Base-by-base conservation (phyloP, 2,329 filamentous ascomycete species). In the Fusarium pseudoanthophilum region DNA sequence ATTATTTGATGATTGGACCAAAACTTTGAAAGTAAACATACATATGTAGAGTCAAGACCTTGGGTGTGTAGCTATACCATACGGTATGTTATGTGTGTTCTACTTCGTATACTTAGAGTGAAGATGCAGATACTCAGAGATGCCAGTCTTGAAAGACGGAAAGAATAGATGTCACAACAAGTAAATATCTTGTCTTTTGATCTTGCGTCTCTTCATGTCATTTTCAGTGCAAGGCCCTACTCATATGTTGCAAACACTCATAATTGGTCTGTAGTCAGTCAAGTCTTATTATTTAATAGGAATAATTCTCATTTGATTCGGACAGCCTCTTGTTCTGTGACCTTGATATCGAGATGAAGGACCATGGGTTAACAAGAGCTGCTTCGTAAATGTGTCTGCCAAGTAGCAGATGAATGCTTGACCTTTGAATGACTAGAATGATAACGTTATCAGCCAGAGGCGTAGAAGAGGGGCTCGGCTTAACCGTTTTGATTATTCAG, bases 401-500 rank as follows among this genome's bases (percentile, higher is more conserved):
- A 37, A 16, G 10, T 21, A 9, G 18, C 9, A 37, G 36, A 37
- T 45, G 21, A 62, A 60, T 46, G 14, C 26, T 48, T 14, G 16
- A n/a, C 24, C 30, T 26, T 28, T 5, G n/a, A 39, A n/a, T 15
- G 24, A 59, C 59, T 59, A 66, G n/a, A 39, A n/a, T 15, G 24
- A 59, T 66, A 66, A 66, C 64, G 61, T 51, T 67, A 66, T 66
- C 32, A 20, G 20, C 18, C 30, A 39, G 18, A 40, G 39, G 18
- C 13, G 32, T 45, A 39, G 24, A 26, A 14, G 21, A 65, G 34
- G 21, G 59, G 26, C 34, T 39, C 11, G 15, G 13, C 15, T 40
- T 42, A 32, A n/a, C 24, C 14, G n/a, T 13, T 39, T 68, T 16
- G 34, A 64, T 71, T 72, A 71, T 72, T 71, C 63, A 71, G 68